A percentile compares a stretch with the other conserved stretches of the same genome.
phyloP scores from a whole-genome alignment of 1,139 yeast species.

The Taphrina communis region DNA sequence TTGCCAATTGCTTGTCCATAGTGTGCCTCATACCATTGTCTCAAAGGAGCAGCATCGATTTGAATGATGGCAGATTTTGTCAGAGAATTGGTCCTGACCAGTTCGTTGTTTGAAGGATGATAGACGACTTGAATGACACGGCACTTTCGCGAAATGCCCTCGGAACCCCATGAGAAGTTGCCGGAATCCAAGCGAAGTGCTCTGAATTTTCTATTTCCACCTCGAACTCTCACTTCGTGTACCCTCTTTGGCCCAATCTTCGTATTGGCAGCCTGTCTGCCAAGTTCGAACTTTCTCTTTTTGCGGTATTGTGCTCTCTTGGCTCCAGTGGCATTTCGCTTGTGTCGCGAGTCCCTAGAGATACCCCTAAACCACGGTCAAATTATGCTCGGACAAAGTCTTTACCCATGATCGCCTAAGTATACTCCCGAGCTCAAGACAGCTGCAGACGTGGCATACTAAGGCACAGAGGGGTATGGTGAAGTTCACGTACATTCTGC shows the following conservation, averaged over 20 bases:
- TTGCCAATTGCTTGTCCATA: conserved; percentile 93
- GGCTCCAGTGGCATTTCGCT: conserved; percentile 99
- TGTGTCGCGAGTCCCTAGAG: conserved; percentile 99
- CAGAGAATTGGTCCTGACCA: conserved; percentile 99
- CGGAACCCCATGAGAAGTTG: conserved; percentile 99
- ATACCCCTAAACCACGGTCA: conserved; percentile 74
- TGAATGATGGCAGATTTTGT: conserved; percentile 99
- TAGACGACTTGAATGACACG: conserved; percentile 96
- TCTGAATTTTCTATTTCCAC: conserved; percentile 99
- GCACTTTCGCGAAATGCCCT: conserved; percentile 98
- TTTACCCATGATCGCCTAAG: background rate
- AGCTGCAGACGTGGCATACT: background rate
- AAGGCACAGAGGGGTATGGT: background rate
- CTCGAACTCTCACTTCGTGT: conserved; percentile 99
- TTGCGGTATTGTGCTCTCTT: conserved; percentile 99
- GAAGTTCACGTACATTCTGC: background rate
- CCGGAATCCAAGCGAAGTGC: conserved; percentile 99
- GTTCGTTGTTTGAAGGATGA: conserved; percentile 99
- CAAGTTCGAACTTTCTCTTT: conserved; percentile 99
- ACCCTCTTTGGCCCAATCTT: conserved; percentile 97
- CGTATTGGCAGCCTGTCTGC: conserved; percentile 99
- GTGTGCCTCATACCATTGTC: conserved; percentile 99
- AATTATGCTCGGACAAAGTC: background rate
- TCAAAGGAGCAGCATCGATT: conserved; percentile 99
- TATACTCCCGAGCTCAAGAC: background rate